Evolutionary conservation across 345 rosid genomes (phyloP).

Genomic region (Euphorbia tirucalli): DNA sequence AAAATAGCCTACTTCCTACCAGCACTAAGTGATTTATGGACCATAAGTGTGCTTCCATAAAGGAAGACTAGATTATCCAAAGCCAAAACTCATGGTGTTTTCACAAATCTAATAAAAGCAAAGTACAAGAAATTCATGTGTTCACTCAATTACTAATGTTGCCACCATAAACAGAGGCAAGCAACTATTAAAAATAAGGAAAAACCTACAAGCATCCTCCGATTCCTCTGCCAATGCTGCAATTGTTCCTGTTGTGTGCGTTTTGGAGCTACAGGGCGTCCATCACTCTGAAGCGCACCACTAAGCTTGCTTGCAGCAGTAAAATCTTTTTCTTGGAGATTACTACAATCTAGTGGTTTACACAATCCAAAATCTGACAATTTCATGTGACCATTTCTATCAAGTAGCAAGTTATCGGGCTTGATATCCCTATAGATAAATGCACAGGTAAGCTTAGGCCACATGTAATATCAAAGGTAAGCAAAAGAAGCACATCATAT

Average conservation of each 20-base stretch:
- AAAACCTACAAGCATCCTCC: slow-evolving; percentile 57
- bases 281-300: slow-evolving; percentile 46
- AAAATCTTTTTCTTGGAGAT: slow-evolving; percentile 45
- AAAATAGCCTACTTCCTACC: neutral
- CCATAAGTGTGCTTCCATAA: neutral
- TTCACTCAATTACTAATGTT: neutral
- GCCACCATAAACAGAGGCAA: neutral
- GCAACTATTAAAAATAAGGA: slow-evolving; percentile 7
- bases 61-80: neutral
- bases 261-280: slow-evolving; percentile 51
- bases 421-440: slow-evolving; percentile 54
- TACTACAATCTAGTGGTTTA: slow-evolving; percentile 60
- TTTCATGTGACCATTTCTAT: slow-evolving; percentile 60
- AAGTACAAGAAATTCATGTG: neutral
- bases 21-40: neutral
- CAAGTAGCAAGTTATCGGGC: slow-evolving; percentile 68
- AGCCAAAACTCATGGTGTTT: neutral
- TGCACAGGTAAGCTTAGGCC: slow-evolving; percentile 12
- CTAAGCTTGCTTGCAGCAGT: slow-evolving; percentile 34
- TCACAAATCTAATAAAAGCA: neutral
- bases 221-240: slow-evolving; percentile 69
- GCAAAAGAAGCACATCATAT: slow-evolving; percentile 1
- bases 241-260: slow-evolving; percentile 67
- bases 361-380: slow-evolving; percentile 72
- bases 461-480: neutral